phyloP scores from a whole-genome alignment of 1,284 basidiomycete genomes.

The Naganishia sp. region DNA sequence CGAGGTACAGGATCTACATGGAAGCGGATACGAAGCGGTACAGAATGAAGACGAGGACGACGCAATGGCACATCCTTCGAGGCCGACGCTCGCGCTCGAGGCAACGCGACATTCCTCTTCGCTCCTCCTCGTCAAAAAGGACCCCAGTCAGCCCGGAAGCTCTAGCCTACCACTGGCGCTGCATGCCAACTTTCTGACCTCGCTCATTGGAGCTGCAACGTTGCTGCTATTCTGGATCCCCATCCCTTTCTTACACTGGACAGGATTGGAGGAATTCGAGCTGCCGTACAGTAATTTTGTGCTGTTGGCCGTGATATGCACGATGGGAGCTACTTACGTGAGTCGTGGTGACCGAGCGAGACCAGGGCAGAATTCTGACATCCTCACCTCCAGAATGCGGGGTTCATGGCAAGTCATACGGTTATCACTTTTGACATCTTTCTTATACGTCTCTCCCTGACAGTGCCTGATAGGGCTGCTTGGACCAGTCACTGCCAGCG shows the following conservation, averaged over 20 bases:
- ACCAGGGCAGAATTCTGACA: neutral
- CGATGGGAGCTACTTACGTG: slow-evolving; percentile 49
- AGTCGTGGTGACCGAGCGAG: slow-evolving; percentile 26
- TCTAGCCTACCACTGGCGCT: slow-evolving; percentile 46
- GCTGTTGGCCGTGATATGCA: slow-evolving; percentile 41
- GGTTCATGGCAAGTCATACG: slow-evolving; percentile 45
- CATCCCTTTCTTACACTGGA: slow-evolving; percentile 44
- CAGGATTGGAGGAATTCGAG: slow-evolving; percentile 46
- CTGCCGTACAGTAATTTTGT: slow-evolving; percentile 38
- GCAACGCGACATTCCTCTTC: neutral
- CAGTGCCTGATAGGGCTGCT: slow-evolving; percentile 51
- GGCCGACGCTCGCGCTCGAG: slow-evolving; percentile 1
- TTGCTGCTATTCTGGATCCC: slow-evolving; percentile 49
- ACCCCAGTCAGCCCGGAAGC: neutral
- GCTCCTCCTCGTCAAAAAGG: slow-evolving; percentile 8
- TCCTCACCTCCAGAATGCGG: slow-evolving; percentile 46
- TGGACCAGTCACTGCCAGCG: slow-evolving; percentile 52
- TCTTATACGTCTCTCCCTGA: neutral
- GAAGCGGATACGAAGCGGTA: slow-evolving; percentile 25
- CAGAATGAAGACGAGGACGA: slow-evolving; percentile 12
- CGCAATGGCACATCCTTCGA: neutral
- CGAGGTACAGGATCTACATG: neutral
- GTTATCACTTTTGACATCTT: neutral
- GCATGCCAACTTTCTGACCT: slow-evolving; percentile 53
- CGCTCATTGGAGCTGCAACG: slow-evolving; percentile 50